These are phyloP conservation scores for Cymodocea nodosa DNA, from an alignment of 116 monocot species.

Conservation along the genomic window DNA sequence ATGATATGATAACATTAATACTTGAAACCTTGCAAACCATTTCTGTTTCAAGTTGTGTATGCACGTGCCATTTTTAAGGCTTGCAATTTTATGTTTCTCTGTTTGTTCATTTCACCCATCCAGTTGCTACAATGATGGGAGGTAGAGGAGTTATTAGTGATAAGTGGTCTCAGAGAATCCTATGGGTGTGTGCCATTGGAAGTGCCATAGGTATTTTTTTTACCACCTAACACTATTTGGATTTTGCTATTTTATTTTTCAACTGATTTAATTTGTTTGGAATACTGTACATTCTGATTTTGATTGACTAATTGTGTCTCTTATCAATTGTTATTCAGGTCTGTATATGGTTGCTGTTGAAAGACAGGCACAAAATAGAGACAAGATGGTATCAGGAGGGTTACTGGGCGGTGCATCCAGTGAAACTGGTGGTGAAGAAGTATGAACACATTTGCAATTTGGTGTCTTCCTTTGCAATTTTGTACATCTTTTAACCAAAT, in stretches of 20 bases:
- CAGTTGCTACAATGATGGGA: constrained; percentile 10
- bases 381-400: constrained; percentile 36
- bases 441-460: constrained; percentile 17
- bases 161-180: constrained; percentile 19
- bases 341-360: constrained; percentile 71
- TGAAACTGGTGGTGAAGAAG: constrained; percentile 19
- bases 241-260: not conserved
- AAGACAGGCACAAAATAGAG: constrained; percentile 74
- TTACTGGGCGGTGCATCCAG: constrained; percentile 17
- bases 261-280: not conserved
- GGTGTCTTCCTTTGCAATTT: not conserved
- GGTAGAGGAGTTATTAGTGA: constrained; percentile 12
- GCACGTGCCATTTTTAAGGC: no score
- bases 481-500: not conserved
- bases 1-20: no score
- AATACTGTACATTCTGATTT: not conserved
- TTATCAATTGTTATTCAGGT: constrained; percentile 22
- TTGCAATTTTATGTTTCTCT: not conserved
- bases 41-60: not conserved
- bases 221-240: not conserved
- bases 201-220: constrained; percentile 13
- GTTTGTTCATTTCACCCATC: not conserved
- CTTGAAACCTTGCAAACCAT: not conserved
- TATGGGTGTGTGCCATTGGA: constrained; percentile 20
- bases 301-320: not conserved